Conservation (phyloP, 2,329 filamentous ascomycete genomes). For the Sclerotinia sclerotiorum region DNA sequence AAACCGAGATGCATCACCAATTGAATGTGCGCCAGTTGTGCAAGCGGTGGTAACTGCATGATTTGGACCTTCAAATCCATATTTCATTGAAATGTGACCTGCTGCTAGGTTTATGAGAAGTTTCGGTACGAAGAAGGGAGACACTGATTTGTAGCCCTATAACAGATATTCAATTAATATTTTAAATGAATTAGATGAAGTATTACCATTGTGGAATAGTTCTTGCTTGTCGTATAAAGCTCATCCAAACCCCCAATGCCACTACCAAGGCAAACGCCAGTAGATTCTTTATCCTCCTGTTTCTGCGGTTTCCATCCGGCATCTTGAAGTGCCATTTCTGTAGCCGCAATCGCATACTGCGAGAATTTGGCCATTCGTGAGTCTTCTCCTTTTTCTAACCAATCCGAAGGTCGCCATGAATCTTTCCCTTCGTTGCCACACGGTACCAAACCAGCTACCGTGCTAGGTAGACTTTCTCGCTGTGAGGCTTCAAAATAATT, state of each 20-base stretch:
- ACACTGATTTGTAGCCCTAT: slow-evolving; percentile 89
- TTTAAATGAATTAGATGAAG: not conserved
- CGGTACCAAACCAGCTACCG: slow-evolving; percentile 81
- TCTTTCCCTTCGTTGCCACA: slow-evolving; percentile 46
- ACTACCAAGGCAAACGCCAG: slow-evolving; percentile 89
- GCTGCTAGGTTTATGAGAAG: slow-evolving; percentile 94
- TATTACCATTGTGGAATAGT: slow-evolving; percentile 18
- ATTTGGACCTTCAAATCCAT: slow-evolving; percentile 87
- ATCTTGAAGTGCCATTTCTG: slow-evolving; percentile 82
- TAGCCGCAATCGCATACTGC: slow-evolving; percentile 85
- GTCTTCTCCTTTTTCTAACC: slow-evolving; percentile 54
- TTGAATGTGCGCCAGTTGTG: slow-evolving; percentile 91
- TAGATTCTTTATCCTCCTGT: slow-evolving; percentile 66
- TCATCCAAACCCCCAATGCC: slow-evolving; percentile 94
- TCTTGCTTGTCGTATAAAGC: slow-evolving; percentile 72
- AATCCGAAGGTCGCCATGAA: slow-evolving; percentile 55
- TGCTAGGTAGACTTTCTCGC: slow-evolving; percentile 77
- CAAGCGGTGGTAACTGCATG: slow-evolving; percentile 93
- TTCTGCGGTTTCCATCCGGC: slow-evolving; percentile 62
- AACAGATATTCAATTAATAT: slow-evolving; percentile 32
- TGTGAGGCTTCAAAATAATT: slow-evolving; percentile 30
- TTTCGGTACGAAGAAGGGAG: slow-evolving; percentile 88
- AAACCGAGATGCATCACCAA: slow-evolving; percentile 91
- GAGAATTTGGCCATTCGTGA: slow-evolving; percentile 88
- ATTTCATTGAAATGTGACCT: slow-evolving; percentile 90